Percentiles rank a stretch among this genome's conserved stretches.
phyloP scores from a whole-genome alignment of 805 yeast species.

The Candida pseudoglaebosa region DNA sequence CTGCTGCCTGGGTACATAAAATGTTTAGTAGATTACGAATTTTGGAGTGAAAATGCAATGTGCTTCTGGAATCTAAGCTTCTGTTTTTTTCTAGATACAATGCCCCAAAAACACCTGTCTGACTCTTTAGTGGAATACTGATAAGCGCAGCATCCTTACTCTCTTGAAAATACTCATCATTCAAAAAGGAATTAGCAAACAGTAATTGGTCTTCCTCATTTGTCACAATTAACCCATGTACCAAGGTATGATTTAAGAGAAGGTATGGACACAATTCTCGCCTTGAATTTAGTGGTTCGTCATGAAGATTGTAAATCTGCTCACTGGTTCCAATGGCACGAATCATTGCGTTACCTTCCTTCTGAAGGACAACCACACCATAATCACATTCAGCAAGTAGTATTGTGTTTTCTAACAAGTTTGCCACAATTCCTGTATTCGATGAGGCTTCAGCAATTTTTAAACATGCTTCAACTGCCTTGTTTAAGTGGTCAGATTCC shows the following conservation, averaged over 20 bases:
- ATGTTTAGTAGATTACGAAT: conserved; percentile 33
- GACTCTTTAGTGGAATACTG: conserved; percentile 45
- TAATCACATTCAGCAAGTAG: conserved; percentile 29
- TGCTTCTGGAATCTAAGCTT: conserved; percentile 3
- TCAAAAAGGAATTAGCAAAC: conserved; percentile 30
- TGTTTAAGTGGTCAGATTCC: conserved; percentile 13
- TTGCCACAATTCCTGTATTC: conserved; percentile 31
- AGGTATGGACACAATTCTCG: conserved; percentile 42
- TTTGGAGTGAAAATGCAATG: background rate
- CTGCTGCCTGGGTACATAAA: conserved; percentile 50
- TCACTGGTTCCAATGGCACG: conserved; percentile 26
- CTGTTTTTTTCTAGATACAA: conserved; percentile 11
- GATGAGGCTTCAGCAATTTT: conserved; percentile 46
- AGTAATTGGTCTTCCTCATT: conserved; percentile 31
- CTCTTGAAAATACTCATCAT: conserved; percentile 38
- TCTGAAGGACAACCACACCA: conserved; percentile 27
- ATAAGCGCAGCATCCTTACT: conserved; percentile 31
- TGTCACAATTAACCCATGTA: conserved; percentile 32
- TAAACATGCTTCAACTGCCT: conserved; percentile 45
- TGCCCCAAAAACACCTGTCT: conserved; percentile 37
- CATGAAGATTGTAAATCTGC: conserved; percentile 19
- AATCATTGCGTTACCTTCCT: conserved; percentile 20
- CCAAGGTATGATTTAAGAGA: conserved; percentile 35
- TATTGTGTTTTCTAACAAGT: conserved; percentile 37
- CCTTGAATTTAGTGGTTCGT: conserved; percentile 35